Conservation (phyloP, 2,329 filamentous ascomycete species). For the Trichoderma atroviride region DNA sequence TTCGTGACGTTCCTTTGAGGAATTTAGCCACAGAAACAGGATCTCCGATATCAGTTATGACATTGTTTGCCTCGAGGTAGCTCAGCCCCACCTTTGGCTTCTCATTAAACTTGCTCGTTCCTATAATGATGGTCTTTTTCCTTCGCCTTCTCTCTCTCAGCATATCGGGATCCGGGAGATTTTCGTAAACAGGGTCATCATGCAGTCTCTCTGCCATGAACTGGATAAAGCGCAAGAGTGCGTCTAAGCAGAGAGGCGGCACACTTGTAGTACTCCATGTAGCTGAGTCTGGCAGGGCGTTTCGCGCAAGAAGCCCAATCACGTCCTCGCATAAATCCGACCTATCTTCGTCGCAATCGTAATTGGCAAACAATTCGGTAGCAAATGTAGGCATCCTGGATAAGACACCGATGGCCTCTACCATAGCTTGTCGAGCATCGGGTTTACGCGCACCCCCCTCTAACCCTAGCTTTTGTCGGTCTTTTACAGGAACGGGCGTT, state of each 20-base stretch:
- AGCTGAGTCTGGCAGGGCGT: slow-evolving; percentile 93
- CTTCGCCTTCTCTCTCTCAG: slow-evolving; percentile 73
- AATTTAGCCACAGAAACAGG: slow-evolving; percentile 82
- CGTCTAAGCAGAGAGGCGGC: slow-evolving; percentile 90
- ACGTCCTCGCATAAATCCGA: slow-evolving; percentile 94
- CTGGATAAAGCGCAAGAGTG: slow-evolving; percentile 86
- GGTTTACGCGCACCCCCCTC: slow-evolving; percentile 91
- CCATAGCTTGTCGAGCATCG: slow-evolving; percentile 96
- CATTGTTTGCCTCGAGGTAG: slow-evolving; percentile 80
- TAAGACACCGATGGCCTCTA: slow-evolving; percentile 90
- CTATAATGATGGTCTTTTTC: slow-evolving; percentile 88
- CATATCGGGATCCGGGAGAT: slow-evolving; percentile 64
- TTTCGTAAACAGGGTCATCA: slow-evolving; percentile 64
- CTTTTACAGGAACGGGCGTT: slow-evolving; percentile 88
- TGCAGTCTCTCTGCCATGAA: slow-evolving; percentile 87
- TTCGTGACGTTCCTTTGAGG: slow-evolving; percentile 79
- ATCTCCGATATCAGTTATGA: slow-evolving; percentile 76
- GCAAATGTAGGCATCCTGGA: slow-evolving; percentile 93
- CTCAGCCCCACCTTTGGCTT: slow-evolving; percentile 86
- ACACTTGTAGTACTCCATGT: slow-evolving; percentile 99
- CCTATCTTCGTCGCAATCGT: slow-evolving; percentile 92
- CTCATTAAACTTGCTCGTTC: slow-evolving; percentile 91
- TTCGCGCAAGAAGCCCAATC: slow-evolving; percentile 87
- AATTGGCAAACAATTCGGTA: slow-evolving; percentile 95
- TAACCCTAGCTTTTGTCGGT: slow-evolving; percentile 87